Evolutionary conservation across 139 green algal genomes (phyloP).

Genomic region (Coccomyxa sp.): DNA sequence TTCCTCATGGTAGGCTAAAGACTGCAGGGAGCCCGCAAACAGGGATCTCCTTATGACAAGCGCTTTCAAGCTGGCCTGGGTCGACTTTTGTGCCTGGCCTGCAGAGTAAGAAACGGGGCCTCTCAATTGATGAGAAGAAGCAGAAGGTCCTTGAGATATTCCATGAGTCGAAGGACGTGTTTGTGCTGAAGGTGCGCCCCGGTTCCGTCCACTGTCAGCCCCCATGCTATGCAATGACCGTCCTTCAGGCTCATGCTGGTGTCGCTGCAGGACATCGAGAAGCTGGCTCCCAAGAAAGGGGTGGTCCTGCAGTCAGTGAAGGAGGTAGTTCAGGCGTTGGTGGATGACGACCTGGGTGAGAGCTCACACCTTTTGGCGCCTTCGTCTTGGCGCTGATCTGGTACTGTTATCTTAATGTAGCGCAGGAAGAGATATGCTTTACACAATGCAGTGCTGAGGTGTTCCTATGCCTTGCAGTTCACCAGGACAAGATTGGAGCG

Average conservation of each 20-base stretch:
- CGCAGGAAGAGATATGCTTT: too few species aligned
- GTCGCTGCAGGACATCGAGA: conserved; percentile 68
- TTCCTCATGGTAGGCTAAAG: neutral
- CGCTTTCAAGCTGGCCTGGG: neutral
- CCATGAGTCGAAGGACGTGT: conserved; percentile 66
- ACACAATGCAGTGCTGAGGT: too few species aligned
- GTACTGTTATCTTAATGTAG: too few species aligned
- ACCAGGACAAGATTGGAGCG: conserved; percentile 72
- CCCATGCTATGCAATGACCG: neutral
- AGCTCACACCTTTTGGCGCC: too few species aligned
- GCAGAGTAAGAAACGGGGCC: conserved; percentile 54
- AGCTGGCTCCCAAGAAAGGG: conserved; percentile 59
- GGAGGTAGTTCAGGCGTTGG: conserved; percentile 67
- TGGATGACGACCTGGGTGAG: conserved; percentile 65
- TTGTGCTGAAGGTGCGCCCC: conserved; percentile 49
- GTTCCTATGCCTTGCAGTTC: too few species aligned
- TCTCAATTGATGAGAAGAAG: conserved; percentile 74
- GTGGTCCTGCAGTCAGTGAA: conserved; percentile 74
- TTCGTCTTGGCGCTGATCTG: too few species aligned
- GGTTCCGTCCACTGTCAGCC: neutral
- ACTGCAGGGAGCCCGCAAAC: neutral
- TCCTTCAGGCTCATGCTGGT: neutral
- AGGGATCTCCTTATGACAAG: neutral
- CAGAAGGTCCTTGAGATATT: conserved; percentile 64
- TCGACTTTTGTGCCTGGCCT: neutral